Conservation (phyloP, 2,329 filamentous ascomycete genomes). For the Emergomyces orientalis region DNA sequence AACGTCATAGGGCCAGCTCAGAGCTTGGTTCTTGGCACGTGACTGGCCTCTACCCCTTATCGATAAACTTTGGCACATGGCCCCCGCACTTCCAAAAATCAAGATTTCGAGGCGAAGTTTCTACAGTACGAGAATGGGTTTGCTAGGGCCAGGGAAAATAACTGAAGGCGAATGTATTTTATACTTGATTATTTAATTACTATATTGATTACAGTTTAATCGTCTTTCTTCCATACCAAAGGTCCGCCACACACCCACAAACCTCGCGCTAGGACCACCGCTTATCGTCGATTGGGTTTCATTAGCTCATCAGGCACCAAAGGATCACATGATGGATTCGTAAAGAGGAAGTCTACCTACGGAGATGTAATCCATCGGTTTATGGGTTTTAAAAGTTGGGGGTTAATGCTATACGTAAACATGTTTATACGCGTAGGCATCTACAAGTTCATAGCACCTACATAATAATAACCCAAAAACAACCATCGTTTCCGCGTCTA, state of each 20-base stretch:
- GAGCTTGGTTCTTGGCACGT: neutral
- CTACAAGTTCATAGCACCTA: too few relatives aligned
- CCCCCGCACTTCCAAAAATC: neutral
- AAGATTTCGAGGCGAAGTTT: neutral
- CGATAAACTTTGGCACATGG: neutral
- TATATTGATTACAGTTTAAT: neutral
- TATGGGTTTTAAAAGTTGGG: too few relatives aligned
- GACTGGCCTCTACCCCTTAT: neutral
- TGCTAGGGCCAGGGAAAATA: too few relatives aligned
- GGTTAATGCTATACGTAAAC: too few relatives aligned
- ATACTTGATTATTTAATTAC: neutral
- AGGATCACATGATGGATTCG: neutral
- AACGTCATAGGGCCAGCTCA: neutral
- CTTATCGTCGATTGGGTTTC: slow-evolving; percentile 5
- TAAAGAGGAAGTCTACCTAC: too few relatives aligned
- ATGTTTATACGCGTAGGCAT: too few relatives aligned
- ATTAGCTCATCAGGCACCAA: neutral
- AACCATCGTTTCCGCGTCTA: too few relatives aligned
- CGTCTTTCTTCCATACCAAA: too few relatives aligned
- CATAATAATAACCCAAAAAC: too few relatives aligned
- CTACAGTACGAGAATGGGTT: neutral
- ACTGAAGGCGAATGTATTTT: neutral
- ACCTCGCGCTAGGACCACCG: neutral
- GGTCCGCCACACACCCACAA: neutral
- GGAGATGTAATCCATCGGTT: too few relatives aligned